Conservation (phyloP, 164 flowering plant genomes). For the Malania oleifera region DNA sequence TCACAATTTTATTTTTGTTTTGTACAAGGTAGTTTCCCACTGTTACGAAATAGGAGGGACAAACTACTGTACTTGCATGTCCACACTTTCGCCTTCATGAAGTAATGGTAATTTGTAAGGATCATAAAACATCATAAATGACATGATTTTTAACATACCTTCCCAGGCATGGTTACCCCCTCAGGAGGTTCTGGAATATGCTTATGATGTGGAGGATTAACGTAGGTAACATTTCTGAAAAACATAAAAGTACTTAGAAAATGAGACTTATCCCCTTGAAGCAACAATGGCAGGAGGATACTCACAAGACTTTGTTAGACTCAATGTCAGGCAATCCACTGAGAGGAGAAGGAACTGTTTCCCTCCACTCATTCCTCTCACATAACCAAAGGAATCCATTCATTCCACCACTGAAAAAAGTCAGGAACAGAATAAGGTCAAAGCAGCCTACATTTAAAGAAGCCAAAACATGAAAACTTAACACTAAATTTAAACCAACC, state of each 20-base stretch:
- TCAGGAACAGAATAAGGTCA: conserved; percentile 4
- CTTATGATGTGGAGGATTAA: conserved; percentile 56
- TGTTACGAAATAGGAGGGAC: too few species aligned
- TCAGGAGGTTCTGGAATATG: conserved; percentile 74
- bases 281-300: conserved; percentile 9
- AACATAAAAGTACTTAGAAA: conserved; percentile 9
- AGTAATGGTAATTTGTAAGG: not conserved
- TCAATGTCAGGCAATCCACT: conserved; percentile 47
- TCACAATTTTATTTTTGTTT: too few species aligned
- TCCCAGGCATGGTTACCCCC: conserved; percentile 64
- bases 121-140: not conserved
- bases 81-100: not conserved
- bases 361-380: conserved; percentile 55
- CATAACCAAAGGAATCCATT: conserved; percentile 74
- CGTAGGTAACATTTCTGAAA: conserved; percentile 71
- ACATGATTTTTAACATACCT: conserved; percentile 38
- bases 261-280: not conserved
- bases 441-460: not conserved
- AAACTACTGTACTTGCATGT: not conserved
- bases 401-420: conserved; percentile 81
- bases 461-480: not conserved
- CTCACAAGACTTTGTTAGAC: conserved; percentile 65
- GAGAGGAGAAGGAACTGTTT: conserved; percentile 53
- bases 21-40: too few species aligned
- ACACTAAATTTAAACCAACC: conserved; percentile 11